Conservation (phyloP, 805 yeast genomes). For the Wickerhamiella cacticola region DNA sequence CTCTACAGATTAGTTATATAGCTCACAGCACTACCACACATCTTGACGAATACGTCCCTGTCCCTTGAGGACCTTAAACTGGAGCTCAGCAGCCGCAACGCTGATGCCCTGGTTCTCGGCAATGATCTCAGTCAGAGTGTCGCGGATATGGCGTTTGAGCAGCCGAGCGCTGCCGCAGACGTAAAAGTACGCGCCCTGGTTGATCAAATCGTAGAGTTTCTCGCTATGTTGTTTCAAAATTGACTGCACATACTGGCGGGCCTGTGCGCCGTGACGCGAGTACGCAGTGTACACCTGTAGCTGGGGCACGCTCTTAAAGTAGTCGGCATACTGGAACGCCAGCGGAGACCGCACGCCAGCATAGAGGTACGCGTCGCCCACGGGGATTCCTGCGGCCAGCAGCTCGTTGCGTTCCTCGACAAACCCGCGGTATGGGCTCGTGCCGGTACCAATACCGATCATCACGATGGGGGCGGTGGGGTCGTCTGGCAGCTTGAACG, state of each 20-base stretch:
- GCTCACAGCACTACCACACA: conserved; percentile 37
- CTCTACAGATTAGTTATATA: too few species aligned
- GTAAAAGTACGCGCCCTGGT: conserved; percentile 17
- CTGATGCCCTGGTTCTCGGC: conserved; percentile 12
- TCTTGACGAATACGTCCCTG: conserved; percentile 28
- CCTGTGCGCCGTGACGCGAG: conserved; percentile 12
- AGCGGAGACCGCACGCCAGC: conserved; percentile 17
- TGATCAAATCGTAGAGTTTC: conserved; percentile 14
- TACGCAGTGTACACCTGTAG: conserved; percentile 17
- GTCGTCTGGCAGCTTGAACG: conserved; percentile 66
- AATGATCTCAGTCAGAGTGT: conserved; percentile 13
- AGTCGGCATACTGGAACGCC: conserved; percentile 16
- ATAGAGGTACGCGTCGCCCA: conserved; percentile 16
- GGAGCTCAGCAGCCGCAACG: conserved; percentile 12
- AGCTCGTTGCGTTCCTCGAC: conserved; percentile 56
- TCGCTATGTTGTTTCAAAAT: conserved; percentile 12
- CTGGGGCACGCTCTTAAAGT: conserved; percentile 7
- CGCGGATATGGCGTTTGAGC: conserved; percentile 15
- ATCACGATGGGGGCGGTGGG: conserved; percentile 59
- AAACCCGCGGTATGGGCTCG: conserved; percentile 81
- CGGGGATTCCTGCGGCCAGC: conserved; percentile 12
- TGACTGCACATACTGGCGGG: conserved; percentile 14
- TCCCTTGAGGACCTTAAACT: conserved; percentile 21
- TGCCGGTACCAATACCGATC: conserved; percentile 87
- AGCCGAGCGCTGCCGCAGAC: conserved; percentile 20